Evolutionary conservation across 2,329 filamentous ascomycete genomes (phyloP).

Genomic region (Phaeophleospora eucalypticola): DNA sequence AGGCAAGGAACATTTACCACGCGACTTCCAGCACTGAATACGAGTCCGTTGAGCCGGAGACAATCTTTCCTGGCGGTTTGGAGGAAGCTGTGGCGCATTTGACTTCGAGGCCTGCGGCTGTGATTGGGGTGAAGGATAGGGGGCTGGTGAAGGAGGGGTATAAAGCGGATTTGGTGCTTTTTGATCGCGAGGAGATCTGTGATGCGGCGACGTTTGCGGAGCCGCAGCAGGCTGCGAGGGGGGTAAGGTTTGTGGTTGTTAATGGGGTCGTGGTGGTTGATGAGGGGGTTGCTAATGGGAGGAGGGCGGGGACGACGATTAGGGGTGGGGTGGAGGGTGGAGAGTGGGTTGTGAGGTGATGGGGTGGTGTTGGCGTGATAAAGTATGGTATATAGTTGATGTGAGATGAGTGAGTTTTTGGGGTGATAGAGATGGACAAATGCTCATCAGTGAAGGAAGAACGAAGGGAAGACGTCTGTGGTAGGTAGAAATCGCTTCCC

Average conservation of each 20-base stretch:
- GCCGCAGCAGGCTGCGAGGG: slow-evolving; percentile 24
- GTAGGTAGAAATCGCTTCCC: too few relatives aligned
- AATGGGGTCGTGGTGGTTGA: slow-evolving; percentile 26
- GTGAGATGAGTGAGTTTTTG: too few relatives aligned
- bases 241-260: slow-evolving; percentile 25
- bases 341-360: slow-evolving; percentile 12
- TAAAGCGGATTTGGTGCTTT: slow-evolving; percentile 27
- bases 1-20: slow-evolving; percentile 22
- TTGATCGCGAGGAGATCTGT: slow-evolving; percentile 21
- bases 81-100: slow-evolving; percentile 29
- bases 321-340: slow-evolving; percentile 13
- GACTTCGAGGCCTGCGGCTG: slow-evolving; percentile 22
- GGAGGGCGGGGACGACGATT: slow-evolving; percentile 22
- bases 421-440: too few relatives aligned
- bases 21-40: slow-evolving; percentile 13
- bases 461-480: too few relatives aligned
- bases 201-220: slow-evolving; percentile 27
- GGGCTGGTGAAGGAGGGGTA: slow-evolving; percentile 24
- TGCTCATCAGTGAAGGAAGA: too few relatives aligned
- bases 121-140: slow-evolving; percentile 22
- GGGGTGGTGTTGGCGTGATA: too few relatives aligned
- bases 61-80: slow-evolving; percentile 25
- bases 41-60: slow-evolving; percentile 21
- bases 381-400: too few relatives aligned
- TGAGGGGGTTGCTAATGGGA: slow-evolving; percentile 20